Percentiles rank a stretch among this genome's conserved stretches.
Conservation (phyloP, 164 flowering plant genomes). For the Piper longum region DNA sequence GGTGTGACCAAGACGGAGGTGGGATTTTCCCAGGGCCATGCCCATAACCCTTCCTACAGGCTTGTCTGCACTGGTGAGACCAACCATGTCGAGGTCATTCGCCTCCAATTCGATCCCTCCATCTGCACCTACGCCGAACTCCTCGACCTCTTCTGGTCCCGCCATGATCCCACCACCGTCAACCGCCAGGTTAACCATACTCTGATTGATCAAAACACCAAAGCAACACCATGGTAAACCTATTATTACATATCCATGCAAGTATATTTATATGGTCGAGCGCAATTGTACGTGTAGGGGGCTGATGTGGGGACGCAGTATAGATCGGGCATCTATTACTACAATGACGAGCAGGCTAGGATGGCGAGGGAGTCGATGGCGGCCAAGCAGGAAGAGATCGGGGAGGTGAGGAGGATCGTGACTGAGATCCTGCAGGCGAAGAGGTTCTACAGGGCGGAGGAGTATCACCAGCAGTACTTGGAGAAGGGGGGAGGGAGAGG, state of each 20-base stretch:
- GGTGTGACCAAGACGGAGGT: slow-evolving; percentile 85
- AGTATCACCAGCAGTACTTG: slow-evolving; percentile 85
- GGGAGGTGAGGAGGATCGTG: slow-evolving; percentile 50
- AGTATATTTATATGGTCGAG: neutral
- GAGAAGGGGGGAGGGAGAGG: slow-evolving; percentile 82
- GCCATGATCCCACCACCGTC: slow-evolving; percentile 75
- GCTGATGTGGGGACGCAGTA: slow-evolving; percentile 87
- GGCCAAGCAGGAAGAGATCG: slow-evolving; percentile 37
- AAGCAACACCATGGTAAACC: neutral
- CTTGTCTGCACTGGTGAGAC: slow-evolving; percentile 59
- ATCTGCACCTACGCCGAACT: slow-evolving; percentile 40
- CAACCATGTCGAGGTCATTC: slow-evolving; percentile 64
- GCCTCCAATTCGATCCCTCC: slow-evolving; percentile 66
- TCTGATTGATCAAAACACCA: no score
- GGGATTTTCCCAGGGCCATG: slow-evolving; percentile 75
- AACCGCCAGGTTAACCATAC: slow-evolving; percentile 58
- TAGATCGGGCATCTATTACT: slow-evolving; percentile 85
- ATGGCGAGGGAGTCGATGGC: slow-evolving; percentile 54
- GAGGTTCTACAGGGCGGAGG: slow-evolving; percentile 83
- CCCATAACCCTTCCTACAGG: slow-evolving; percentile 45
- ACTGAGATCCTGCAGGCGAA: slow-evolving; percentile 85
- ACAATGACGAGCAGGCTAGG: slow-evolving; percentile 82
- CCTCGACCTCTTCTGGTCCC: slow-evolving; percentile 63
- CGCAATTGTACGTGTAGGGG: slow-evolving; percentile 31
- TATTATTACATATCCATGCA: neutral